Base-by-base conservation (phyloP, 805 yeast genomes). In the Scheffersomyces ergatensis region DNA sequence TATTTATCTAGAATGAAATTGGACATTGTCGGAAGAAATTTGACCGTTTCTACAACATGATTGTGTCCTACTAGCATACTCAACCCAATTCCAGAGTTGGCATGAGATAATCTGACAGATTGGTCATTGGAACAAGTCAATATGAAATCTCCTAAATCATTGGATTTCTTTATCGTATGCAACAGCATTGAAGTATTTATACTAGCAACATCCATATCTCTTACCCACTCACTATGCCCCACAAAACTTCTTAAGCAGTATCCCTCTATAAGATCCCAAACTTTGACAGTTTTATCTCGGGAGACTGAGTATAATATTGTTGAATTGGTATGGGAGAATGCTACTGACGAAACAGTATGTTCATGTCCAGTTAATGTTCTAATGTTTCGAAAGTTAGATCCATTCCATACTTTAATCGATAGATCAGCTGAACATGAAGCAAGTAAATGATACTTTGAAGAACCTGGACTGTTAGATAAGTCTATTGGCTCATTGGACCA, bases 141-240 rank as follows among this genome's bases (percentile, higher is more conserved):
- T 3, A 87, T 44, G 47, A 74, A 85, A 34, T 79, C 82, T 2
- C 83, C 83, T 33, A 65, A 64, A 9, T 26, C 31, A 25, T 40
- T 40, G 7, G 46, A 36, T 16, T 36, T 34, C 26, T 47, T 43
- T 7, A 45, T 29, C n/a, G 36, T 33, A 7, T 37, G 23, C 16
- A 52, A 29, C 45, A 47, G 37, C 7, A 56, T 34, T 12, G 40
- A 39, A 6, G 50, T 34, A 36, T 57, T 49, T 18, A 52, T 34
- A 36, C 49, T 44, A 0, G 54, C 58, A 9, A 57, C 65, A 46
- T 82, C 88, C 2, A 89, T 48, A 9, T 78, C 69, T 42, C 96
- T 68, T 3, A 89, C 89, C 97, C 97, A 90, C 48, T 89, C 96
- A 8, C 86, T 76, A 60, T 90, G 97, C 1, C 90, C 92, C 13